These are phyloP conservation scores for Coemansia furcata DNA, from an alignment of 192 early-diverging fungal species.

Conservation along the genomic window DNA sequence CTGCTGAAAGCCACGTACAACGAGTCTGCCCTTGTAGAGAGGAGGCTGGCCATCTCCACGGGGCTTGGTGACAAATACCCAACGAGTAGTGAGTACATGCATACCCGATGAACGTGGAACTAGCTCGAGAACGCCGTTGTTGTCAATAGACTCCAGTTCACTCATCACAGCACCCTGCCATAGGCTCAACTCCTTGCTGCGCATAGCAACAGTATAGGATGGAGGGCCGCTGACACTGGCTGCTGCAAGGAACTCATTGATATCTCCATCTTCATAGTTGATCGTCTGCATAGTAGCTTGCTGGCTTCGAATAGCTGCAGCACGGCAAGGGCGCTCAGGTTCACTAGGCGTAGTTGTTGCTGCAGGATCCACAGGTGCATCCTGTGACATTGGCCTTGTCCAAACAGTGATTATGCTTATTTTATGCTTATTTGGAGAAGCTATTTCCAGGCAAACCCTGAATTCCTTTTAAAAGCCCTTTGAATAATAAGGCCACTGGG, in stretches of 20 bases:
- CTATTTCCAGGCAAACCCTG: no score
- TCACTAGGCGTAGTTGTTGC: neutral
- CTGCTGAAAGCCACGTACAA: neutral
- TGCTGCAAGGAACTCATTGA: neutral
- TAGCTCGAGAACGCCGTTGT: neutral
- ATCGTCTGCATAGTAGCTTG: neutral
- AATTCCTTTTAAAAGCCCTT: no score
- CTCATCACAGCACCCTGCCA: neutral
- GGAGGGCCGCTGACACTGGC: neutral
- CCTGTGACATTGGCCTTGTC: neutral
- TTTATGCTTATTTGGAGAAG: no score
- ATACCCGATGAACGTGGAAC: neutral
- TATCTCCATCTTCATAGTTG: neutral
- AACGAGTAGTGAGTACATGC: neutral
- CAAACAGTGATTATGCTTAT: no score
- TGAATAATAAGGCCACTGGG: no score
- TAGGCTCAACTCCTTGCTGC: neutral
- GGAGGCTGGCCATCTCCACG: neutral
- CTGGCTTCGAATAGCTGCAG: neutral
- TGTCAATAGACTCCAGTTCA: slow-evolving; percentile 7
- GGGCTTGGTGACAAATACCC: slow-evolving; percentile 2
- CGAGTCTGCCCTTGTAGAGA: neutral
- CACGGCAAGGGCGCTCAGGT: neutral
- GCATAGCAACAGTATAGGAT: neutral
- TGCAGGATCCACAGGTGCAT: neutral